Evolutionary conservation across 441 rosid species (phyloP).

Genomic region (Jatropha podagrica): DNA sequence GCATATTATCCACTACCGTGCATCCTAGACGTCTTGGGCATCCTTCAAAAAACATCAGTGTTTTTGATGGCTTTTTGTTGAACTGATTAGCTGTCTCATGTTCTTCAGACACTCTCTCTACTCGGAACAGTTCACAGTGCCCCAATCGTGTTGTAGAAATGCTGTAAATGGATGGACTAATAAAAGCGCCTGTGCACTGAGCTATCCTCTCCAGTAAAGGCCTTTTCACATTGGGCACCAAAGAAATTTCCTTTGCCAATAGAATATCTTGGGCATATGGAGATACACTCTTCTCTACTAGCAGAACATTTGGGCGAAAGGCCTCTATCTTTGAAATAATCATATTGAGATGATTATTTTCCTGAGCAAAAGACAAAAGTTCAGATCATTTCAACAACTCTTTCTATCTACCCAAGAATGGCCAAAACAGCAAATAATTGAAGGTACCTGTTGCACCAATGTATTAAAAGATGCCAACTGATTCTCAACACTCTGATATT

Average conservation of each 20-base stretch:
- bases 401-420: not conserved
- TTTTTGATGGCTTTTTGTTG: conserved; percentile 72
- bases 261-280: conserved; percentile 81
- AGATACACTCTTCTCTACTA: conserved; percentile 94
- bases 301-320: conserved; percentile 83
- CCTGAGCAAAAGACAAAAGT: conserved; percentile 49
- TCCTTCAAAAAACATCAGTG: conserved; percentile 97
- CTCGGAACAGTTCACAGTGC: conserved; percentile 73
- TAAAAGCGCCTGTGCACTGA: conserved; percentile 81
- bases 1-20: conserved; percentile 63
- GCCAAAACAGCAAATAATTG: not conserved
- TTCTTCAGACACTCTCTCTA: conserved; percentile 72
- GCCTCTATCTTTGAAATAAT: conserved; percentile 78
- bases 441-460: conserved; percentile 77
- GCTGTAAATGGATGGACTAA: conserved; percentile 67
- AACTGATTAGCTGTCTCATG: conserved; percentile 60
- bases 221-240: conserved; percentile 87
- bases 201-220: conserved; percentile 83
- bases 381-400: conserved; percentile 14
- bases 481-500: conserved; percentile 71
- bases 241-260: conserved; percentile 79
- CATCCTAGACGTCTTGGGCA: conserved; percentile 95
- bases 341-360: conserved; percentile 80
- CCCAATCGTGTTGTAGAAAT: conserved; percentile 63
- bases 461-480: conserved; percentile 89